phyloP scores from a whole-genome alignment of 2,329 filamentous ascomycete species.

The Stagonosporopsis tanaceti region DNA sequence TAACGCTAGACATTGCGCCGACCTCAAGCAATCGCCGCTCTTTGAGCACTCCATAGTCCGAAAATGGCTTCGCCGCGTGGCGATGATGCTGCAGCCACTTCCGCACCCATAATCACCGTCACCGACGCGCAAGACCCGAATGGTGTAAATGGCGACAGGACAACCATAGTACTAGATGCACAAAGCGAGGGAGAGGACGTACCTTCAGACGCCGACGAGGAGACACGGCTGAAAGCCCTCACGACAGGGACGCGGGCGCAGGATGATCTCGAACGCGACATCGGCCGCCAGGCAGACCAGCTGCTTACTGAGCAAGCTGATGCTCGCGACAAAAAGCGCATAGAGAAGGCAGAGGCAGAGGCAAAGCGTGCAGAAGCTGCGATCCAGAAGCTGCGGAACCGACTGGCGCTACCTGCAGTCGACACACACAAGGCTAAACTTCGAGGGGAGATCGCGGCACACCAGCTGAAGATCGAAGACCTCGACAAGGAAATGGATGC shows the following conservation, averaged over 20 bases:
- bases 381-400: constrained; percentile 66
- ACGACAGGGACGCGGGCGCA: constrained; percentile 72
- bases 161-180: constrained; percentile 18
- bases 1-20: background rate
- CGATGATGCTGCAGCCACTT: constrained; percentile 15
- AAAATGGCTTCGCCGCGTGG: constrained; percentile 24
- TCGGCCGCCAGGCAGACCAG: constrained; percentile 71
- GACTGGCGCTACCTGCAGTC: constrained; percentile 63
- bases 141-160: constrained; percentile 13
- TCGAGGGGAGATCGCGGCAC: constrained; percentile 70
- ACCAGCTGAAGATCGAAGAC: constrained; percentile 70
- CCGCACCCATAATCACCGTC: constrained; percentile 20
- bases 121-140: constrained; percentile 17
- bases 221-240: constrained; percentile 49
- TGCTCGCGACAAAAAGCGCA: constrained; percentile 68
- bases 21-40: background rate
- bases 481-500: constrained; percentile 78
- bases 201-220: constrained; percentile 50
- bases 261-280: constrained; percentile 88
- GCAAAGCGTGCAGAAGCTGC: constrained; percentile 71
- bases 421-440: constrained; percentile 65
- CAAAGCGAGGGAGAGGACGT: constrained; percentile 28
- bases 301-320: constrained; percentile 68
- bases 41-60: background rate
- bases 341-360: constrained; percentile 62